phyloP scores from a whole-genome alignment of 306 rosid species.

The Medicago arabica region DNA sequence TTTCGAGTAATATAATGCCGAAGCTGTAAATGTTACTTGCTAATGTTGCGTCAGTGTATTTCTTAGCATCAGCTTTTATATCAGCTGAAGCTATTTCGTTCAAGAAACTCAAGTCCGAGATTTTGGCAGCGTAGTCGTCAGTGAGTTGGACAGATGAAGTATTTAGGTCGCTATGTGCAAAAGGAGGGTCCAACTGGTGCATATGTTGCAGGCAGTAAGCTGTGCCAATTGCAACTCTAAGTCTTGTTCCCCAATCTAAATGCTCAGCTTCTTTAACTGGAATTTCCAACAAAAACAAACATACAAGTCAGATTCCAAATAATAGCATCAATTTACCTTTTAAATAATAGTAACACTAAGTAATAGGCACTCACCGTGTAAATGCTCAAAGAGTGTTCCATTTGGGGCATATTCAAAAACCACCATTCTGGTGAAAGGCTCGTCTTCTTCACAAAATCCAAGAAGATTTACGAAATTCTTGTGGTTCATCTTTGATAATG shows the following conservation, averaged over 20 bases:
- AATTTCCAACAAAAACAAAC: conserved; percentile 37
- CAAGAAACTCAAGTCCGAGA: conserved; percentile 68
- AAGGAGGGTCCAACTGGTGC: conserved; percentile 76
- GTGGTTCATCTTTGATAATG: conserved; percentile 88
- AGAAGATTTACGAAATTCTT: conserved; percentile 90
- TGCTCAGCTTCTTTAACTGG: conserved; percentile 95
- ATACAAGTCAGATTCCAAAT: conserved; percentile 41
- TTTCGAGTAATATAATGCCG: conserved; percentile 79
- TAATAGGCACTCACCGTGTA: conserved; percentile 72
- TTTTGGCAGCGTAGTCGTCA: conserved; percentile 86
- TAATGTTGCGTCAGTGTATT: conserved; percentile 45
- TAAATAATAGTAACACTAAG: conserved; percentile 16
- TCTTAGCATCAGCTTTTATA: conserved; percentile 38
- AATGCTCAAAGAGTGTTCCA: conserved; percentile 94
- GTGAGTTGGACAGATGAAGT: conserved; percentile 71
- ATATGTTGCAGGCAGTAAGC: conserved; percentile 83
- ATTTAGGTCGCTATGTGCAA: conserved; percentile 63
- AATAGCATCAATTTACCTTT: neutral
- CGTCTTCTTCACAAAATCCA: conserved; percentile 88
- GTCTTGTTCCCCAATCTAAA: conserved; percentile 88
- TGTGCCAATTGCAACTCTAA: conserved; percentile 81
- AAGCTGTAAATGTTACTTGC: conserved; percentile 78
- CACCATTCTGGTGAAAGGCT: conserved; percentile 92
- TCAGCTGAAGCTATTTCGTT: conserved; percentile 55
- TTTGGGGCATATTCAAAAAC: conserved; percentile 96